phyloP scores from a whole-genome alignment of 1,139 yeast species.

The Yamadazyma pseudoaaseri region DNA sequence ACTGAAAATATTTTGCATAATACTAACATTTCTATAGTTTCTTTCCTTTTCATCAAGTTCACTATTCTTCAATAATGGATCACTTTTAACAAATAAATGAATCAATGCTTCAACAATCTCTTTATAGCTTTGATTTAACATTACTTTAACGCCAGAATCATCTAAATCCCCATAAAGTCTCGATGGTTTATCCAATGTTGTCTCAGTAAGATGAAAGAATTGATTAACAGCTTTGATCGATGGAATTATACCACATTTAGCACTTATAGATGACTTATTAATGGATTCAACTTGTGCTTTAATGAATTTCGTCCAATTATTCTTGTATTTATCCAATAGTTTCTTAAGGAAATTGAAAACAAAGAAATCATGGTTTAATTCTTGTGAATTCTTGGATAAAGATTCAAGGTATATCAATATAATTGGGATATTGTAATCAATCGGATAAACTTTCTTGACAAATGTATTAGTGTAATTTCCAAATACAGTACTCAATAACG shows the following conservation, averaged over 20 bases:
- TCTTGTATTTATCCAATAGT: conserved; percentile 49
- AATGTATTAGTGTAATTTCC: conserved; percentile 42
- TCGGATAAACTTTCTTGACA: conserved; percentile 37
- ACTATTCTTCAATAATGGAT: conserved; percentile 43
- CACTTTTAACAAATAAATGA: conserved; percentile 39
- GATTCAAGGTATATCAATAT: conserved; percentile 41
- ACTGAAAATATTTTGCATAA: conserved; percentile 63
- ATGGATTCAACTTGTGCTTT: conserved; percentile 54
- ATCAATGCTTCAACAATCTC: conserved; percentile 34
- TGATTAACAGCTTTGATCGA: conserved; percentile 34
- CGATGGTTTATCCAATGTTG: conserved; percentile 25
- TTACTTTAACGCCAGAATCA: conserved; percentile 25
- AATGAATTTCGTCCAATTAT: conserved; percentile 60
- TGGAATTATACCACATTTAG: conserved; percentile 42
- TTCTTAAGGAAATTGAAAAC: conserved; percentile 49
- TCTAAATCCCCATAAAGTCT: conserved; percentile 19
- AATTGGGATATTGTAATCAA: conserved; percentile 36
- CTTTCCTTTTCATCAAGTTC: conserved; percentile 58
- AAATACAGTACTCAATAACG: conserved; percentile 54
- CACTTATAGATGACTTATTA: conserved; percentile 46
- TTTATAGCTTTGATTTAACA: conserved; percentile 44
- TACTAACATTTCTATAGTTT: conserved; percentile 55
- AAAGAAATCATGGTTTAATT: conserved; percentile 68
- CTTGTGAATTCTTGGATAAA: conserved; percentile 38
- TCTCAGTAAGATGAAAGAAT: conserved; percentile 34